A percentile compares a stretch with the other conserved stretches of the same genome.
phyloP scores from a whole-genome alignment of 2,329 filamentous ascomycete genomes.

The Phialophora macrospora region DNA sequence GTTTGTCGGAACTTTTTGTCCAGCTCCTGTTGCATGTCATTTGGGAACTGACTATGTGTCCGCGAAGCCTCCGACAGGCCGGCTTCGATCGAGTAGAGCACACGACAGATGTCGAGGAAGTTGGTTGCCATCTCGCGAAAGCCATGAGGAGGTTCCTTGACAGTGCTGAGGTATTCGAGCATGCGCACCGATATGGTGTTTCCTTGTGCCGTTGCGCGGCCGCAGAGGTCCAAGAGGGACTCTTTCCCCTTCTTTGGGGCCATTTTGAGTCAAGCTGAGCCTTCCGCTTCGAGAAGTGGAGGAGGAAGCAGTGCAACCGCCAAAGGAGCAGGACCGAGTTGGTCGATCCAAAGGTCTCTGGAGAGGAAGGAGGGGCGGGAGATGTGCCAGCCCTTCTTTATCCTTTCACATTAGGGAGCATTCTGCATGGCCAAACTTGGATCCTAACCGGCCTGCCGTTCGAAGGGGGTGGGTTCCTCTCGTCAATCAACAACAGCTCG shows the following conservation, averaged over 20 bases:
- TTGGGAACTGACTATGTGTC: slow-evolving; percentile 60
- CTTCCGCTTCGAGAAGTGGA: not conserved
- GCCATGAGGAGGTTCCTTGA: slow-evolving; percentile 60
- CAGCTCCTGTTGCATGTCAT: slow-evolving; percentile 67
- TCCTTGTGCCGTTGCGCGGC: slow-evolving; percentile 63
- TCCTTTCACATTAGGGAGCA: not conserved
- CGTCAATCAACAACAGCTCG: slow-evolving; percentile 9
- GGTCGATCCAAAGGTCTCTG: not conserved
- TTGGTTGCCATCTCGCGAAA: slow-evolving; percentile 67
- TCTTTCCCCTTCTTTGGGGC: slow-evolving; percentile 40
- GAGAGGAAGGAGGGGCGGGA: slow-evolving; percentile 1
- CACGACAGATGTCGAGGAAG: slow-evolving; percentile 69
- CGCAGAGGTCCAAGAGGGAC: slow-evolving; percentile 59
- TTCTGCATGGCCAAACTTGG: not conserved
- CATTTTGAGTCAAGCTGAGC: slow-evolving; percentile 24
- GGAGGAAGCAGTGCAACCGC: not conserved
- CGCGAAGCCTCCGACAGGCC: slow-evolving; percentile 63
- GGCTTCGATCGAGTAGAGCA: slow-evolving; percentile 70
- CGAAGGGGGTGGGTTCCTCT: not conserved
- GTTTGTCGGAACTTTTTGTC: slow-evolving; percentile 67
- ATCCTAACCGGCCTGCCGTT: not conserved
- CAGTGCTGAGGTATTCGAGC: slow-evolving; percentile 66
- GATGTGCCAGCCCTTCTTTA: not conserved
- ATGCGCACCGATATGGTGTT: slow-evolving; percentile 69
- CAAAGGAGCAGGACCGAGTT: not conserved